Base-by-base conservation (phyloP, 2,329 filamentous ascomycete genomes). In the Talaromyces marneffei region DNA sequence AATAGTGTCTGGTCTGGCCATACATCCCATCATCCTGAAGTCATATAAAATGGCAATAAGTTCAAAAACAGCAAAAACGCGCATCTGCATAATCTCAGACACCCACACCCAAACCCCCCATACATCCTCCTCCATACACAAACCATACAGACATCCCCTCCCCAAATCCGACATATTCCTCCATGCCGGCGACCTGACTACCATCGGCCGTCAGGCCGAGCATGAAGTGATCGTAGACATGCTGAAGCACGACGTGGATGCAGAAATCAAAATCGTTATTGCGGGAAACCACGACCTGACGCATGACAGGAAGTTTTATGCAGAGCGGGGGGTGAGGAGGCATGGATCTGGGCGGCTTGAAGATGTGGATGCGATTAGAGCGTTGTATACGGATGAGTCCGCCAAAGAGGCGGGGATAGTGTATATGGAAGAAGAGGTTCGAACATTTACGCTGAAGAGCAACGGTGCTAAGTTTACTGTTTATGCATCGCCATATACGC, bases 261-360 rank as follows among this genome's bases (percentile, higher is more conserved):
- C 83, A 1, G 78, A 80, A 8, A 70, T 87, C 4, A 87, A 87
- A 66, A 74, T 87, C 25, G 80, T 87, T 20, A 86, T 87, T 62
- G 80, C 85, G 0, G 85, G 85, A 0, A 87, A 87, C 67, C 85
- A 87, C 71, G 85, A 87, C 66, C 74, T 85, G 46, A 81, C 79
- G 3, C 76, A 87, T 0, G 84, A 87, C 64, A 73, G 76, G 40
- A 70, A 71, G 0, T 83, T 80, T 68, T 83, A 81, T 66, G 66
- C 66, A 3, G 50, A 56, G 4, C 63, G 67, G n/a, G 71, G 71
- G 1, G 66, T 68, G 48, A 63, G 29, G 27, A 65, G 71, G 18
- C 74, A 77, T 59, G 66, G 66, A 3, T 64, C 67, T n/a, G 63
- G 63, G 2, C 14, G 37, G 12, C 39, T 60, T 7, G 63, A 67